These are phyloP conservation scores for Lippia alba DNA, from an alignment of 305 asterid species.

Conservation along the genomic window DNA sequence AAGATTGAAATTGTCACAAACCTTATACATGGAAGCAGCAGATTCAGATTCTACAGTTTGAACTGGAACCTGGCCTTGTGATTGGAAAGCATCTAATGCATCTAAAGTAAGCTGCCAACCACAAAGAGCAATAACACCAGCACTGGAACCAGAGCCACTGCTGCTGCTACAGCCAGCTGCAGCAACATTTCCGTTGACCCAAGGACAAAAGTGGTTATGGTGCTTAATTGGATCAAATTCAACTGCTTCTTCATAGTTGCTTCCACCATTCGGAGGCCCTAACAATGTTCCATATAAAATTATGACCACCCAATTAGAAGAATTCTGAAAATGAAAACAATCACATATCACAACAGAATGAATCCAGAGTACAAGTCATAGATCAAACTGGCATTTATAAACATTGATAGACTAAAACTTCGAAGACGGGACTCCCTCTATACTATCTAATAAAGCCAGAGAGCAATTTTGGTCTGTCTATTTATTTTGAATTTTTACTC, in stretches of 20 bases:
- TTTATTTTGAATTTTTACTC: too few species aligned
- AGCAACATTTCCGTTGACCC: conserved; percentile 99
- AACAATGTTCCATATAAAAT: conserved; percentile 34
- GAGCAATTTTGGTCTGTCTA: too few species aligned
- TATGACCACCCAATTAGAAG: conserved; percentile 26
- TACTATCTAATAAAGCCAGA: too few species aligned
- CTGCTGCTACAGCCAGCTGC: conserved; percentile 94
- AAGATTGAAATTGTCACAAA: conserved; percentile 33
- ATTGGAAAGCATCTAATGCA: conserved; percentile 91
- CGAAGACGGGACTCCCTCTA: neutral
- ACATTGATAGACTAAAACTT: conserved; percentile 20
- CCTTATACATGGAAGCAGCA: conserved; percentile 97
- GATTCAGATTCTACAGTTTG: conserved; percentile 97
- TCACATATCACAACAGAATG: conserved; percentile 7
- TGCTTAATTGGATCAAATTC: conserved; percentile 97
- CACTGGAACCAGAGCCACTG: conserved; percentile 76
- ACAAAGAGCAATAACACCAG: conserved; percentile 78
- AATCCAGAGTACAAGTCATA: conserved; percentile 18
- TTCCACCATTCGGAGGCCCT: conserved; percentile 95
- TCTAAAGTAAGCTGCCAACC: conserved; percentile 99
- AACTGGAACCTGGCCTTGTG: conserved; percentile 80
- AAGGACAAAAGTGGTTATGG: conserved; percentile 94
- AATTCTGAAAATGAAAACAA: conserved; percentile 14
- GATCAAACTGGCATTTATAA: neutral
- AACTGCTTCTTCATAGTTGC: conserved; percentile 83